Conservation (phyloP, 169 alveolate genomes). For the Plasmodium reichenowi region DNA sequence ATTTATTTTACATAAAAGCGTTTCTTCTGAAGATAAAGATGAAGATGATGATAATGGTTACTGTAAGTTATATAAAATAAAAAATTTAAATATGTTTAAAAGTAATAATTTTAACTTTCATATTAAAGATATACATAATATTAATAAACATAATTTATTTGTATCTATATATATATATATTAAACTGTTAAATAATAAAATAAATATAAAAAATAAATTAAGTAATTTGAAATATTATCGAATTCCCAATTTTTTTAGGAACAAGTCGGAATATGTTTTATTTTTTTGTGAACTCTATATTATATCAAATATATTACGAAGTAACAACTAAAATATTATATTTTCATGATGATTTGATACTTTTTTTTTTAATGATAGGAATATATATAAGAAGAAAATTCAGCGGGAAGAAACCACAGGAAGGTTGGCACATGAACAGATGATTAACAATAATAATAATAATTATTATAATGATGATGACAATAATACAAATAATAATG, state of each 20-base stretch:
- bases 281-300: conserved; percentile 60
- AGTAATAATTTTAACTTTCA: conserved; percentile 18
- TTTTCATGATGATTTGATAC: conserved; percentile 15
- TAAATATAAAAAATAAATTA: conserved; percentile 26
- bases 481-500: no score
- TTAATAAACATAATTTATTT: conserved; percentile 28
- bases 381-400: not conserved
- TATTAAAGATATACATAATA: conserved; percentile 5
- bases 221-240: not conserved
- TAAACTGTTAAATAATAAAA: conserved; percentile 15
- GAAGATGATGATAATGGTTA: not conserved
- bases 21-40: not conserved
- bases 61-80: conserved; percentile 31
- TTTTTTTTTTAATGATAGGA: not conserved
- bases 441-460: not conserved
- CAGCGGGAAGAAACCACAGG: not conserved
- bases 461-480: no score
- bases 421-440: not conserved
- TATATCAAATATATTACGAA: conserved; percentile 46
- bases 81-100: conserved; percentile 19
- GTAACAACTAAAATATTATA: conserved; percentile 4
- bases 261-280: conserved; percentile 45
- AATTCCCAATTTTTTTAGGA: conserved; percentile 46
- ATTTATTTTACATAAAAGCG: not conserved
- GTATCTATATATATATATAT: conserved; percentile 38